A percentile compares a stretch with the other conserved stretches of the same genome.
Evolutionary conservation across 306 rosid species (phyloP).

Genomic region (Pachyrhizus erosus): DNA sequence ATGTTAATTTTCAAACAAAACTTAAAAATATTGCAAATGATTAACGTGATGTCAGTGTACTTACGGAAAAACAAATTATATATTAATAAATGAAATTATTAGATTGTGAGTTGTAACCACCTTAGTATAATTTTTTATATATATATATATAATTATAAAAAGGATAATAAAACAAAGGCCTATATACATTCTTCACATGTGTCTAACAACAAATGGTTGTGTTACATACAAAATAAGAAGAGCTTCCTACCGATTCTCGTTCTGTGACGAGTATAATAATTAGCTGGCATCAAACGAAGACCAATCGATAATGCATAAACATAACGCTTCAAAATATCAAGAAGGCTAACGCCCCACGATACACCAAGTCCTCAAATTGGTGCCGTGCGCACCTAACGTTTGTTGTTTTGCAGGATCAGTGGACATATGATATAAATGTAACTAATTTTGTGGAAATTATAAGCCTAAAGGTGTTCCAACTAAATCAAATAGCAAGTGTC

Average conservation of each 20-base stretch:
- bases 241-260: not conserved
- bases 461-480: not conserved
- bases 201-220: not conserved
- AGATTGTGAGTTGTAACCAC: not conserved
- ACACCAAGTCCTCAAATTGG: conserved; percentile 30
- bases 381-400: conserved; percentile 27
- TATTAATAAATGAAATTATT: not conserved
- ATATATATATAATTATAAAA: not conserved
- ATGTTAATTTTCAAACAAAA: conserved; percentile 17
- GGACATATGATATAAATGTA: not conserved
- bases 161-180: not conserved
- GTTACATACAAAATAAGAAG: not conserved
- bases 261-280: not conserved
- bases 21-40: conserved; percentile 26
- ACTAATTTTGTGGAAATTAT: not conserved
- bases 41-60: conserved; percentile 1
- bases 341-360: not conserved
- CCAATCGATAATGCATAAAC: conserved; percentile 9
- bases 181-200: not conserved
- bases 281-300: not conserved
- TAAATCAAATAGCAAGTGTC: not conserved
- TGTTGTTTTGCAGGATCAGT: conserved; percentile 28
- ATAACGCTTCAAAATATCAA: conserved; percentile 31
- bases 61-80: not conserved
- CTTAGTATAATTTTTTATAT: not conserved